A percentile compares a stretch with the other conserved stretches of the same genome.
Evolutionary conservation across 1,284 basidiomycete species (phyloP).

Genomic region (Cryptococcus sp.): DNA sequence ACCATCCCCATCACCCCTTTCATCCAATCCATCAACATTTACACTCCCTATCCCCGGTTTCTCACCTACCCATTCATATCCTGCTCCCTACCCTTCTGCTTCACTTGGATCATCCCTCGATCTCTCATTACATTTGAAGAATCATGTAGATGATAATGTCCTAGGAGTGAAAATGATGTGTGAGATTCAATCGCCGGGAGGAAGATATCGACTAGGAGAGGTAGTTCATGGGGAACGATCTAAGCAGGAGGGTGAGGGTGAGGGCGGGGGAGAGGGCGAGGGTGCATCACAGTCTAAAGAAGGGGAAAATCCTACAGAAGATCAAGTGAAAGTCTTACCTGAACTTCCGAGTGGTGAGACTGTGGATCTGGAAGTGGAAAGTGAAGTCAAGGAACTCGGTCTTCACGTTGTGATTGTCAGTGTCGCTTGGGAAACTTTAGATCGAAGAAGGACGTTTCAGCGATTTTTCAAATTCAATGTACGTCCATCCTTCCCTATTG

Average conservation of each 20-base stretch:
- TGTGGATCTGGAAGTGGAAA: conserved; percentile 25
- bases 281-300: background rate
- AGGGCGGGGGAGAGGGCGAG: conserved; percentile 3
- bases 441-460: conserved; percentile 67
- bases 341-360: conserved; percentile 19
- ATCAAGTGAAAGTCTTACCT: conserved; percentile 2
- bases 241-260: background rate
- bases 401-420: conserved; percentile 37
- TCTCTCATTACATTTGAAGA: conserved; percentile 24
- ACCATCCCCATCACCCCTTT: background rate
- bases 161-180: conserved; percentile 41
- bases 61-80: conserved; percentile 36
- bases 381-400: conserved; percentile 42
- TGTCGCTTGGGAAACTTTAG: conserved; percentile 50
- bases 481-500: conserved; percentile 38
- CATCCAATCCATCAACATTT: conserved; percentile 5
- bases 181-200: conserved; percentile 34
- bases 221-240: conserved; percentile 24
- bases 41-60: conserved; percentile 16
- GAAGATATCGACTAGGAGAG: conserved; percentile 37
- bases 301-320: background rate
- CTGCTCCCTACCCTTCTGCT: conserved; percentile 29
- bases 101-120: conserved; percentile 33
- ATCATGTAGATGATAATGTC: conserved; percentile 21
- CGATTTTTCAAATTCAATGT: conserved; percentile 87